phyloP scores from a whole-genome alignment of 495 filamentous ascomycete genomes.

The Jackrogersella multiformis region DNA sequence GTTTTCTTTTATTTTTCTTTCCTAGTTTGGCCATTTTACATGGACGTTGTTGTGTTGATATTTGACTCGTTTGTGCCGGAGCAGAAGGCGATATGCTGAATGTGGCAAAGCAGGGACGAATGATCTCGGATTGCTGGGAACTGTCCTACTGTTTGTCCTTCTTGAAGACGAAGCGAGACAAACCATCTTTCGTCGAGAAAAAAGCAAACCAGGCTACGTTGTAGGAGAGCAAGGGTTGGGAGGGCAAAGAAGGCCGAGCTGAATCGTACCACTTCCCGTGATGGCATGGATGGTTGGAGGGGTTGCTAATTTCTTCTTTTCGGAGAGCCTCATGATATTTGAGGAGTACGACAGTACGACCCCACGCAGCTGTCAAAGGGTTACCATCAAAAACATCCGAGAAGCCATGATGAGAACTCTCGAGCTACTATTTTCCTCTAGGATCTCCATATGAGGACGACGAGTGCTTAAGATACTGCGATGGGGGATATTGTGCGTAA shows the following conservation, averaged over 20 bases:
- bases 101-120: not conserved
- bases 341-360: not conserved
- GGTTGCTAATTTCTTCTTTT: not conserved
- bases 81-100: not conserved
- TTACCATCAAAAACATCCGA: not conserved
- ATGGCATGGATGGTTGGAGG: not conserved
- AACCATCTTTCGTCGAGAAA: not conserved
- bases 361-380: not conserved
- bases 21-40: not conserved
- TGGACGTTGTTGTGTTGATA: not conserved
- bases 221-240: not conserved
- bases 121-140: conserved; percentile 1
- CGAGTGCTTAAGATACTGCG: not conserved
- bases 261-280: not conserved
- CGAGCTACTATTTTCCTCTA: not conserved
- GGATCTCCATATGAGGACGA: not conserved
- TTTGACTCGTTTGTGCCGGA: not conserved
- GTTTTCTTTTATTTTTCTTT: not conserved
- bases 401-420: not conserved
- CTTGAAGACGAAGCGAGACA: not conserved
- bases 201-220: not conserved
- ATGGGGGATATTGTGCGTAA: not conserved
- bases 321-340: not conserved
- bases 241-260: not conserved
- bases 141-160: not conserved